Base-by-base conservation (phyloP, 2,329 filamentous ascomycete genomes). In the Venturia asperata region DNA sequence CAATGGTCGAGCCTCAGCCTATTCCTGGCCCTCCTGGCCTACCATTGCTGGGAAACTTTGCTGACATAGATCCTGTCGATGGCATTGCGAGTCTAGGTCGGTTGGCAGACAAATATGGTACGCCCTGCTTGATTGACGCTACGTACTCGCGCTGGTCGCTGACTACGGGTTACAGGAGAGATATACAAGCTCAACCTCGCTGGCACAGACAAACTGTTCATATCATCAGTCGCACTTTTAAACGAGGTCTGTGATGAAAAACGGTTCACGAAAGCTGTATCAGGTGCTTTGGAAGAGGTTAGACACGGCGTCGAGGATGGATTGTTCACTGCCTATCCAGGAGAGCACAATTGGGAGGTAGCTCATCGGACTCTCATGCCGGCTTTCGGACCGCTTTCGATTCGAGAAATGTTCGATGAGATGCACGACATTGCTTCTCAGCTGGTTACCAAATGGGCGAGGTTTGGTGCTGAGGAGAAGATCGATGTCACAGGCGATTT, bases 361-460 rank as follows among this genome's bases (percentile, higher is more conserved):
- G 87, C 89, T 37, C 84, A 90, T 70, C 78, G 85, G 27, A 76
- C 87, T 19, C 76, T 91, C 64, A 82, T 88, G 70, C 87, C 88
- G 0, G 87, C 86, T 2, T 90, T 91, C 72, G 87, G 87, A 0
- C 88, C 88, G 0, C 73, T 90, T 27, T 80, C 83, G 1, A 90
- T 91, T 69, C 81, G 83, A 43, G 77, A 75, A 65, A 90, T 90
- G 87, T 90, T 87, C 67, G 80, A 83, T 67, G 76, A 77, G 69
- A 75, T 74, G 73, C 80, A 86, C 68, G 87, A 90, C 68, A 85
- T 90, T 67, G 82, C 86, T 5, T 79, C 80, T 0, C 87, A 90
- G 71, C 74, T 90, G 62, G 81, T 82, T 11, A 79, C 89, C 75
- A 90, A 90, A 73, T 87, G 87, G 82, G 87, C 86, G 21, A 81